Conservation (phyloP, 495 filamentous ascomycete genomes). For the Penicillium cosmopolitanum region DNA sequence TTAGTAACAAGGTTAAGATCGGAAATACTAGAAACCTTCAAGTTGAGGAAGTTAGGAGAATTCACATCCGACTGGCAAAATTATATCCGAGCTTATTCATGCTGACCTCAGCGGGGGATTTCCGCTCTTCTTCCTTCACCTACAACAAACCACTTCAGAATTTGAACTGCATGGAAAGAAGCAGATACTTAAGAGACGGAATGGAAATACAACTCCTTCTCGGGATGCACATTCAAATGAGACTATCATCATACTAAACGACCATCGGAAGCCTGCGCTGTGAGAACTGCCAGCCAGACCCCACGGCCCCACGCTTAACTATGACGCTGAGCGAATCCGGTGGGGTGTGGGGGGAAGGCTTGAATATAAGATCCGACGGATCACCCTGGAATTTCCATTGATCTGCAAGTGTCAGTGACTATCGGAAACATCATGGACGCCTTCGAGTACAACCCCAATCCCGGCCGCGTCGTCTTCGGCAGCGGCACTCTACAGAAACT, state of each 20-base stretch:
- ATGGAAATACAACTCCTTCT: too few species aligned
- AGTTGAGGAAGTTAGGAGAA: background rate
- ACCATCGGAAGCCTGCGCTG: constrained; percentile 17
- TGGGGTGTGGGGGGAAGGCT: constrained; percentile 35
- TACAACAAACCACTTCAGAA: background rate
- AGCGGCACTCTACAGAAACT: constrained; percentile 63
- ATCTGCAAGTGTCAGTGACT: background rate
- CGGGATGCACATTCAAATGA: too few species aligned
- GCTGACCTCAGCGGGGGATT: constrained; percentile 23
- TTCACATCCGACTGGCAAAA: constrained; percentile 15
- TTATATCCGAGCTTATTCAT: constrained; percentile 30
- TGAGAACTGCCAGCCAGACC: constrained; percentile 32
- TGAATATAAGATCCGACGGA: constrained; percentile 31
- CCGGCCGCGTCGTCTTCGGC: constrained; percentile 65
- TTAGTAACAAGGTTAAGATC: background rate
- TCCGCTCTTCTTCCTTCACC: constrained; percentile 11
- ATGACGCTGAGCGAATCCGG: constrained; percentile 27
- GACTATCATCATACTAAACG: too few species aligned
- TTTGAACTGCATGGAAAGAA: background rate
- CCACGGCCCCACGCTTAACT: constrained; percentile 35
- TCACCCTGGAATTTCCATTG: constrained; percentile 11
- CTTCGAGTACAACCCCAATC: constrained; percentile 65
- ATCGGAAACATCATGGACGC: constrained; percentile 48
- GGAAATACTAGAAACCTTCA: too few species aligned
- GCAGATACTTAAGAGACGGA: too few species aligned